phyloP scores from a whole-genome alignment of 495 filamentous ascomycete species.

The Polyplosphaeria fusca region DNA sequence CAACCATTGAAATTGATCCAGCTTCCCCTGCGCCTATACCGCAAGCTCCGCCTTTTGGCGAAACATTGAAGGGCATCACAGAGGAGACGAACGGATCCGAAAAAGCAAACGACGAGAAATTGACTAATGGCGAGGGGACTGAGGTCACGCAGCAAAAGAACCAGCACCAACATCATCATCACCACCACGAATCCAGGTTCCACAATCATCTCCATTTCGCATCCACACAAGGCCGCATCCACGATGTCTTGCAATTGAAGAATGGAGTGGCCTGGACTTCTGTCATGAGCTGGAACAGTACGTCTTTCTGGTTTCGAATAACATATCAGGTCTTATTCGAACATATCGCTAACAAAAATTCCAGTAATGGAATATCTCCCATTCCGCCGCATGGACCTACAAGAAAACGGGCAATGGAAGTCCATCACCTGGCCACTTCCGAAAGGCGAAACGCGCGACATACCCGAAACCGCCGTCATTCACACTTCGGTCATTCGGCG shows the following conservation, averaged over 20 bases:
- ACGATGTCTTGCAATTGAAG: slow-evolving; percentile 70
- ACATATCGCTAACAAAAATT: no score
- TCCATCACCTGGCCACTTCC: slow-evolving; percentile 79
- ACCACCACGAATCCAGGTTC: slow-evolving; percentile 36
- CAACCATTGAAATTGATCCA: slow-evolving; percentile 33
- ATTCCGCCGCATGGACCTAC: slow-evolving; percentile 79
- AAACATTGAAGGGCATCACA: neutral
- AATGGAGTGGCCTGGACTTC: slow-evolving; percentile 58
- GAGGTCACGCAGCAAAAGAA: slow-evolving; percentile 5
- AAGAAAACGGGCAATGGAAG: slow-evolving; percentile 72
- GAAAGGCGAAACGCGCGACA: slow-evolving; percentile 75
- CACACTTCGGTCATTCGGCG: slow-evolving; percentile 72
- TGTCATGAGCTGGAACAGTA: slow-evolving; percentile 70
- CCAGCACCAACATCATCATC: slow-evolving; percentile 22
- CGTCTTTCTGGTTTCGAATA: no score
- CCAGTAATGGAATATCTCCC: slow-evolving; percentile 88
- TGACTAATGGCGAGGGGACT: neutral
- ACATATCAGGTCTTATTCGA: no score
- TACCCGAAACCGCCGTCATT: slow-evolving; percentile 66
- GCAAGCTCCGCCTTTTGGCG: neutral
- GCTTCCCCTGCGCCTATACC: slow-evolving; percentile 15
- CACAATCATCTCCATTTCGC: slow-evolving; percentile 56
- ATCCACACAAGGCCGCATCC: slow-evolving; percentile 61
- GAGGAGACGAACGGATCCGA: neutral
- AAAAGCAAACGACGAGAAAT: neutral